Base-by-base conservation (phyloP, 2,329 filamentous ascomycete genomes). In the Sclerotinia nivalis region DNA sequence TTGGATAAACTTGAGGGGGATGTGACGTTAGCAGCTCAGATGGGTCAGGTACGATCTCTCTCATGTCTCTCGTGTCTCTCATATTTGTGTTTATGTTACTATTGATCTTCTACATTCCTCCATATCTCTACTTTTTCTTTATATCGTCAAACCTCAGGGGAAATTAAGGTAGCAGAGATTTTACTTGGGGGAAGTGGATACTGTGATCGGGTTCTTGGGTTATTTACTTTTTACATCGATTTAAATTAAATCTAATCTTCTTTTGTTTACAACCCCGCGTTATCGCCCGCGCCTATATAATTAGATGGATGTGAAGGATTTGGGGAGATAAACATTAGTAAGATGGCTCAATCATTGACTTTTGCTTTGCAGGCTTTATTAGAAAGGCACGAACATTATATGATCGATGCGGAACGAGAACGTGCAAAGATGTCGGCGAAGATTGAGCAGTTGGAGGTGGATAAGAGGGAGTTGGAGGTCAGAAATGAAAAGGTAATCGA, bases 371-470 rank as follows among this genome's bases (percentile, higher is more conserved):
- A 98, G 96, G 93, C 93, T 71, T 86, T 99, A 69, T 88, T 99
- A 55, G 89, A 91, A 73, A 91, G 95, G 76, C 94, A 99, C 86
- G 94, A 98, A 84, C 89, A 92, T 71, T 97, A 97, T 81, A 95
- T 97, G 86, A 90, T 90, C 75, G 93, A 97, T 80, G 93, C 94
- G 71, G 93, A 97, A 83, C 88, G 89, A 75, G 93, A 97, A 79
- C 91, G 94, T 71, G 83, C 64, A 37, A 68, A 69, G 43, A 71
- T 71, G 70, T 69, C 59, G 58, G 60, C 67, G 43, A 71, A 71
- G 67, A 71, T 71, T 34, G 67, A 69, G 60, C 68, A 65, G 45
- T 45, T 71, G 56, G 92, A 97, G 81, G 80, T 80, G 66, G 87
- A 89, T 75, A 97, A 97, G 82, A 84, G 83, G 76, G 83, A 87